Evolutionary conservation across 2,329 filamentous ascomycete species (phyloP).

Genomic region (Epichloe aotearoae): DNA sequence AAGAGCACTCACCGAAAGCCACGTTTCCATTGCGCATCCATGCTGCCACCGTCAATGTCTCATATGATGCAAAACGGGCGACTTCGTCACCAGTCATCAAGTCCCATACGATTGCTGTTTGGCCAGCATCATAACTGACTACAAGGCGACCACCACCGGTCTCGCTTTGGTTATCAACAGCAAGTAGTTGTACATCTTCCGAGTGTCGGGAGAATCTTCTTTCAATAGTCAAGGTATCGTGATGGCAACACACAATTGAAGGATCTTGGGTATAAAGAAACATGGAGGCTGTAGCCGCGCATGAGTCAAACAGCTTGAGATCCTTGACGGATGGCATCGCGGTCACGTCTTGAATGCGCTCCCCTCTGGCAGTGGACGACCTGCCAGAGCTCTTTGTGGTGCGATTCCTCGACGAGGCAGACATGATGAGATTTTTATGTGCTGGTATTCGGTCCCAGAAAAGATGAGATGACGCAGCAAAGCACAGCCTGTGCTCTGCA

Average conservation of each 20-base stretch:
- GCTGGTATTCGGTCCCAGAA: constrained; percentile 4
- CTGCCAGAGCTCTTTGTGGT: constrained; percentile 45
- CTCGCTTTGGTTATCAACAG: constrained; percentile 85
- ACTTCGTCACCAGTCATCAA: constrained; percentile 83
- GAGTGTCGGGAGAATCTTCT: constrained; percentile 71
- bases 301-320: constrained; percentile 61
- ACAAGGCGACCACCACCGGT: constrained; percentile 71
- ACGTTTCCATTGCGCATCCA: constrained; percentile 98
- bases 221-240: constrained; percentile 84
- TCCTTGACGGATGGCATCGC: constrained; percentile 36
- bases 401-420: constrained; percentile 43
- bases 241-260: constrained; percentile 74
- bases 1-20: constrained; percentile 63
- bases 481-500: constrained; percentile 5
- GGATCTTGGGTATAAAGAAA: constrained; percentile 80
- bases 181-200: constrained; percentile 71
- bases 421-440: constrained; percentile 32
- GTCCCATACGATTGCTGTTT: constrained; percentile 95
- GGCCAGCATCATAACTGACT: constrained; percentile 82
- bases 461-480: constrained; percentile 14
- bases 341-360: constrained; percentile 35
- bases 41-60: constrained; percentile 67
- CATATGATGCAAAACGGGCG: constrained; percentile 84
- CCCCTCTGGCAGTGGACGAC: constrained; percentile 32
- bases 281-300: constrained; percentile 79